A percentile compares a stretch with the other conserved stretches of the same genome.
phyloP scores from a whole-genome alignment of 805 yeast species.

The Candida succiphila region DNA sequence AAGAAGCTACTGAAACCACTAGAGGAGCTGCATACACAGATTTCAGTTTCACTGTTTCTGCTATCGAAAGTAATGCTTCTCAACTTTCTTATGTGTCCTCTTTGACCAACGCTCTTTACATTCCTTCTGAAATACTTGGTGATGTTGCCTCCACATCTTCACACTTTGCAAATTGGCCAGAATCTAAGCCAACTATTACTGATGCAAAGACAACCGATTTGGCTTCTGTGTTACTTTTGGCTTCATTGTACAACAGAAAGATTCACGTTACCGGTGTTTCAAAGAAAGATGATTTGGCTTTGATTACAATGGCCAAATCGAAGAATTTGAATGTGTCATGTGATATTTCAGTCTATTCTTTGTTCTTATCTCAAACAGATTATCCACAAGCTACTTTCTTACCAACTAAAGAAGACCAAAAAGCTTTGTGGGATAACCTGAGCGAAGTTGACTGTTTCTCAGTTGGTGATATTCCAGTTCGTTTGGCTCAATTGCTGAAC shows the following conservation, averaged over 20 bases:
- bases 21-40: slow-evolving; percentile 65
- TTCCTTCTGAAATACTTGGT: slow-evolving; percentile 69
- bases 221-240: slow-evolving; percentile 85
- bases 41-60: slow-evolving; percentile 76
- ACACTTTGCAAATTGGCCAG: slow-evolving; percentile 80
- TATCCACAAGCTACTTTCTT: slow-evolving; percentile 63
- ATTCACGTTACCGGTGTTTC: slow-evolving; percentile 87
- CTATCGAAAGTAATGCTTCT: slow-evolving; percentile 57
- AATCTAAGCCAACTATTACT: slow-evolving; percentile 72
- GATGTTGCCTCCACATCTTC: slow-evolving; percentile 72
- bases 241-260: slow-evolving; percentile 75
- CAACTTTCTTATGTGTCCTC: slow-evolving; percentile 52
- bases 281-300: slow-evolving; percentile 68
- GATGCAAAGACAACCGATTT: slow-evolving; percentile 88
- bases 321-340: slow-evolving; percentile 79
- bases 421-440: slow-evolving; percentile 70
- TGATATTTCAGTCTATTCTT: slow-evolving; percentile 74
- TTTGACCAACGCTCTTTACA: slow-evolving; percentile 67
- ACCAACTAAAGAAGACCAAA: slow-evolving; percentile 76
- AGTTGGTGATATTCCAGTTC: slow-evolving; percentile 69
- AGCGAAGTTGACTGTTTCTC: slow-evolving; percentile 77
- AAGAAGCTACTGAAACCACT: slow-evolving; percentile 47
- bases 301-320: slow-evolving; percentile 77
- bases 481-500: slow-evolving; percentile 57
- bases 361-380: slow-evolving; percentile 66